Base-by-base conservation (phyloP, 495 filamentous ascomycete species). In the Delitschia confertaspora region DNA sequence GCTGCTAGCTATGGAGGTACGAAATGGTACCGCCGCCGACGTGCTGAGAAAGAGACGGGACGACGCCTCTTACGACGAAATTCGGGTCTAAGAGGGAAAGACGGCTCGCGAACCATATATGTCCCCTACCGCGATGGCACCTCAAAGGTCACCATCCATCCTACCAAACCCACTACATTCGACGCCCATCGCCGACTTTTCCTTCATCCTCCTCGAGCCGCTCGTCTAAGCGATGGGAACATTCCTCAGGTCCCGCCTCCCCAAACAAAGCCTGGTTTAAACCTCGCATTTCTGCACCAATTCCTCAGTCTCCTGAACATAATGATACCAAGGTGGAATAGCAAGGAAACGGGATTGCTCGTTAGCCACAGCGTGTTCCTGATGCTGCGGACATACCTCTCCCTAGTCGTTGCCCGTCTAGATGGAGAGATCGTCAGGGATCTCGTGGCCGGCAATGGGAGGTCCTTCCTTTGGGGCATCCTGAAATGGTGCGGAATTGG, bases 341-440 rank as follows among this genome's bases (percentile, higher is more conserved):
- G 86, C 64, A 96, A 96, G 61, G 93, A 96, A 67, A 87, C 87
- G 1, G 88, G 85, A 2, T 62, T 99, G 43, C 67, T 99, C 30
- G 64, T 93, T 51, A 83, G 85, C 51, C 93, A 95, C 56, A 80
- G 84, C 50, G 73, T 82, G 31, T 96, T 94, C 58, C 65, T 99
- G 39, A 75, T 96, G 64, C 66, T 94, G 21, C 71, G 93, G 51
- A 99, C 93, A 40, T 98, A 96, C 59, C 76, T 99, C 22, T 95
- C 88, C 6, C 68, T 99, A 13, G 74, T 96, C 4, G 86, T 96
- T 35, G 93, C 93, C 11, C 73, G 91, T 23, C 69, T 99, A 19
- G 93, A 99, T 55, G 93, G 93, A 53, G 88, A 93, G 61, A 93
- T 99, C 51, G 93, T 96, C 17, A 74, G 93, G 42, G 93, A 96